Base-by-base conservation (phyloP, 2,329 filamentous ascomycete species). In the Calonectria naviculata region DNA sequence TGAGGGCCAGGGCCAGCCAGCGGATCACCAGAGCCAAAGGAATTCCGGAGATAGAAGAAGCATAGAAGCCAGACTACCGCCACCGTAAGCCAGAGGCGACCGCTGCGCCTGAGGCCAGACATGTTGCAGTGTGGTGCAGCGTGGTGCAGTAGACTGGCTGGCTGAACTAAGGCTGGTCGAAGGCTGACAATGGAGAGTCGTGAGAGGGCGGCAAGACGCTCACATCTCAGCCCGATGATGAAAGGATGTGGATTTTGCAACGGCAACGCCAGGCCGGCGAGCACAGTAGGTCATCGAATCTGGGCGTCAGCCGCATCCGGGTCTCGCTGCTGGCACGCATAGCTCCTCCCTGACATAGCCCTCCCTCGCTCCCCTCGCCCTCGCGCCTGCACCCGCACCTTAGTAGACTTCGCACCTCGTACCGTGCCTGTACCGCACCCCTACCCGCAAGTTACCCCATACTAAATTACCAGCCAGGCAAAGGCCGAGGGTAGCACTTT, bases 31-130 rank as follows among this genome's bases (percentile, higher is more conserved):
- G 74, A 52, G 49, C 76, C 71, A 19, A 78, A 78, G 24, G 76
- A 72, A 68, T 65, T 65, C 64, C 74, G 76, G 46, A 78, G 71
- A 61, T 77, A 79, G 71, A 74, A 75, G 49, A 78, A 78, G 68
- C 74, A 76, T 52, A 78, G 56, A 63, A 77, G 68, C 75, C 75
- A 77, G 38, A 76, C 70, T 29, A 65, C 67, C 58, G 68, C 65
- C 67, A 77, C 76, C 62, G 71, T 71, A 69, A 77, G 67, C 76
- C 76, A 78, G 67, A 78, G 76, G 65, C 76, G 76, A 60, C 72
- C 69, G 5, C 52, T n/a, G 73, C 76, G 74, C 69, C 76, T 71
- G 26, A 78, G 42, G 47, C 74, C 61, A 54, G 66, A 65, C 65
- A 71, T 68, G 42, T 41, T 60, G 47, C 41, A 60, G 68, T 19